These are phyloP conservation scores for Uncinocarpus reesii DNA, from an alignment of 2,329 filamentous ascomycete genomes.

Conservation along the genomic window DNA sequence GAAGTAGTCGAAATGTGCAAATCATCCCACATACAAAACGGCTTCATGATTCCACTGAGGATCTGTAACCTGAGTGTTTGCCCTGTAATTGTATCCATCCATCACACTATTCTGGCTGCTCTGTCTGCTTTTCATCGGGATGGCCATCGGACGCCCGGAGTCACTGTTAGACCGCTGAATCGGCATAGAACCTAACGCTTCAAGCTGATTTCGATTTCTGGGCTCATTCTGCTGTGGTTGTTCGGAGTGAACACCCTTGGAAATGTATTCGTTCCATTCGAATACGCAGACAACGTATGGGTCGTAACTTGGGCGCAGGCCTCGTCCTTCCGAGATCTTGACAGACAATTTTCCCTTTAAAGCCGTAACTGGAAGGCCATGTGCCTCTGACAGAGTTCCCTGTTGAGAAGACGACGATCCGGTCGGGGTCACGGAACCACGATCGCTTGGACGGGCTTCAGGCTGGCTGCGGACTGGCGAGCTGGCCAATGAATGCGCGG, in stretches of 20 bases:
- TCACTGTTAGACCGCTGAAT: conserved; percentile 67
- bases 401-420: conserved; percentile 11
- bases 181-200: conserved; percentile 39
- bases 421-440: conserved; percentile 11
- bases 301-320: conserved; percentile 69
- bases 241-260: conserved; percentile 63
- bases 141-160: conserved; percentile 75
- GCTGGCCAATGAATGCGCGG: conserved; percentile 14
- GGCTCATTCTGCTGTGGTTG: conserved; percentile 54
- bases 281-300: conserved; percentile 96
- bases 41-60: conserved; percentile 95
- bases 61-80: conserved; percentile 60
- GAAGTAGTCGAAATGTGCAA: too few species aligned
- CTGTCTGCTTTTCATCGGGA: conserved; percentile 92
- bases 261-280: conserved; percentile 92
- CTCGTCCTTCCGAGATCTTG: conserved; percentile 75
- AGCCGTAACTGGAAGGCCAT: conserved; percentile 55
- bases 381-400: conserved; percentile 19
- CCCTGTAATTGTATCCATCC: conserved; percentile 50
- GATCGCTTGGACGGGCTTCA: conserved; percentile 20
- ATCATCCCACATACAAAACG: conserved; percentile 69
- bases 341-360: conserved; percentile 83
- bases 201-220: conserved; percentile 31
- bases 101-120: conserved; percentile 85
- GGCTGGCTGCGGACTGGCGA: conserved; percentile 21